Conservation (phyloP, 805 yeast genomes). For the Schizosaccharomyces lindneri region DNA sequence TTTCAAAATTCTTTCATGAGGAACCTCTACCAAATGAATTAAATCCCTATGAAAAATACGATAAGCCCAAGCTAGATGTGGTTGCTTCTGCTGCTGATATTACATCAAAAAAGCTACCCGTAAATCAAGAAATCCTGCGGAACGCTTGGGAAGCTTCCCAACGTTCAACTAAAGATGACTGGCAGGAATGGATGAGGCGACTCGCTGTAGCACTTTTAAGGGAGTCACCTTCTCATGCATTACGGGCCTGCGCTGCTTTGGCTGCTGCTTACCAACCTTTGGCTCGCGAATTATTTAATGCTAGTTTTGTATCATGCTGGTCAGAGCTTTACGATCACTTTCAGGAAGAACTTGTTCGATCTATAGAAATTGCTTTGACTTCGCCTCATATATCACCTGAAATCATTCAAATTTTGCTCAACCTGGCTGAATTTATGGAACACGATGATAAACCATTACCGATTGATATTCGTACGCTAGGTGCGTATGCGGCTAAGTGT, state of each 20-base stretch:
- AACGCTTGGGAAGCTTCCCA: conserved; percentile 82
- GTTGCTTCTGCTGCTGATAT: conserved; percentile 30
- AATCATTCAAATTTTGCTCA: conserved; percentile 67
- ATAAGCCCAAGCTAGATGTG: conserved; percentile 6
- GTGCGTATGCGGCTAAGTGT: conserved; percentile 79
- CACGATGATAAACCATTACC: conserved; percentile 90
- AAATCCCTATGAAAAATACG: conserved; percentile 33
- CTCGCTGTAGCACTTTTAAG: conserved; percentile 63
- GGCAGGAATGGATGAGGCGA: conserved; percentile 93
- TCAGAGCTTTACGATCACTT: conserved; percentile 66
- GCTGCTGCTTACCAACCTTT: conserved; percentile 72
- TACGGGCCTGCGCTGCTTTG: conserved; percentile 73
- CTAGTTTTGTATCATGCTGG: conserved; percentile 92
- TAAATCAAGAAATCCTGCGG: conserved; percentile 36
- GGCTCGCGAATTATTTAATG: conserved; percentile 76
- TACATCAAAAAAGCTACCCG: conserved; percentile 49
- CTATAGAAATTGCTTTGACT: conserved; percentile 65
- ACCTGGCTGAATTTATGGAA: conserved; percentile 88
- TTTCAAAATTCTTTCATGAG: conserved; percentile 48
- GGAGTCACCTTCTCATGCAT: conserved; percentile 83
- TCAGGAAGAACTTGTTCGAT: conserved; percentile 68
- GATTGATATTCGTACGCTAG: conserved; percentile 66
- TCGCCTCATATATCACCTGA: conserved; percentile 90
- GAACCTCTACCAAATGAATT: conserved; percentile 68
- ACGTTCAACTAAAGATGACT: conserved; percentile 74